A percentile compares a stretch with the other conserved stretches of the same genome.
phyloP scores from a whole-genome alignment of 1,284 basidiomycete genomes.

The Ustilago xerochloae region DNA sequence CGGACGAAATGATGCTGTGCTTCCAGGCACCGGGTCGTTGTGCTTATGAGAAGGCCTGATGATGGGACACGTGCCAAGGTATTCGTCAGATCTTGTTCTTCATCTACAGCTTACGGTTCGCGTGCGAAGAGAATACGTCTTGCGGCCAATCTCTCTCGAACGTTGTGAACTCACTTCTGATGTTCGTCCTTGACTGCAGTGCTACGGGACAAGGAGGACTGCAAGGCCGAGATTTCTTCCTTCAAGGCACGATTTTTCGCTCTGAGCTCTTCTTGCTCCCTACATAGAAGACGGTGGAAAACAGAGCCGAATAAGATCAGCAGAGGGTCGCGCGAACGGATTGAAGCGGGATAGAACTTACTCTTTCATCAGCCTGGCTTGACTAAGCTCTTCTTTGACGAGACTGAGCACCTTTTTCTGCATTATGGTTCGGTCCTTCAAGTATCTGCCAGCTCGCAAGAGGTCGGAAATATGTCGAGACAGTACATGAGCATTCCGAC shows the following conservation, averaged over 20 bases:
- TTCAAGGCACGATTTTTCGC: conserved; percentile 20
- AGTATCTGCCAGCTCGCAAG: conserved; percentile 10
- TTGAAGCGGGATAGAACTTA: background rate
- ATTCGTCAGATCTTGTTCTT: too few species aligned
- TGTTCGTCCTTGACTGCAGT: background rate
- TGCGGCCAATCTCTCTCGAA: too few species aligned
- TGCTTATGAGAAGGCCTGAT: too few species aligned
- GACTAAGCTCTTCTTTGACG: conserved; percentile 22
- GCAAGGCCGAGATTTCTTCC: conserved; percentile 9
- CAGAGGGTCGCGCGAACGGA: too few species aligned
- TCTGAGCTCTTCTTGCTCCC: conserved; percentile 16
- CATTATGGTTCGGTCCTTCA: conserved; percentile 23
- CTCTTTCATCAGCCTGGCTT: conserved; percentile 11
- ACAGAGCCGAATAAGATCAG: background rate
- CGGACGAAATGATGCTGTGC: too few species aligned
- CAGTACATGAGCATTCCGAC: background rate
- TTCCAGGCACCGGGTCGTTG: too few species aligned
- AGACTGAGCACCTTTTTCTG: conserved; percentile 36
- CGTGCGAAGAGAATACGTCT: too few species aligned
- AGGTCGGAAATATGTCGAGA: background rate
- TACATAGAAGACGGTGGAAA: background rate
- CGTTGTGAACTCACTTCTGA: background rate
- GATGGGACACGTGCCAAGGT: too few species aligned
- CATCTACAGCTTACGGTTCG: too few species aligned
- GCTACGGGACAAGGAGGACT: background rate